Evolutionary conservation across 2,329 filamentous ascomycete genomes (phyloP), one percentile per base, ranked within the genome.

Genomic region (Leptosphaerulina australis): DNA sequence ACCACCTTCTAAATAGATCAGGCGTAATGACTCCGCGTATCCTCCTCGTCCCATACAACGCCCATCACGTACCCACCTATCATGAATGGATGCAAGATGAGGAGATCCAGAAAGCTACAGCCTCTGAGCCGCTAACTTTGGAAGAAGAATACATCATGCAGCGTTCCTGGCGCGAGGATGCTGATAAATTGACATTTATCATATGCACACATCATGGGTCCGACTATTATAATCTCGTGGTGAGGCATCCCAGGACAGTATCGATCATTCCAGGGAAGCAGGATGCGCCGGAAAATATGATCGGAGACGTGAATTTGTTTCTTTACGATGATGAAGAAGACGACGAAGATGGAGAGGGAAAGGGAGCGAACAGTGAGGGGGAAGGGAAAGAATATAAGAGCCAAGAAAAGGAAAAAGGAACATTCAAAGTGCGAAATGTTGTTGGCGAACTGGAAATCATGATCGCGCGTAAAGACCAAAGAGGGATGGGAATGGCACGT

Each of bases 121-220:
- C 93, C 1, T 97, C 92, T 0, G 91, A 97, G 56, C 89, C 87
- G 0, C 81, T 97, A 40, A 86, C 83, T 0, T 78, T 97, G 0
- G 79, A 84, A 0, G 88, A 96, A 68, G 93, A 97, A 77, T 91
- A 94, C 72, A 83, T 84, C 39, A 97, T 97, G 86, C 93, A 97
- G 72, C 76, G 77, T n/a, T 90, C 86, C 57, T 97, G 93, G 93
- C 86, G 91, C 28, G 77, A 76, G 15, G 89, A 94, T 31, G 73
- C 77, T 20, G 92, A 97, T 74, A 97, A 97, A 75, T 73, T 97
- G 54, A 97, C 93, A 0, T 97, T 97, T 63, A 96, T 97, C 69
- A 74, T 89, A 44, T 96, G 91, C 53, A 53, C 44, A 3, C 48
- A 49, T 5, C 47, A 58, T 3, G 11, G 25, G 9, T 14, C 29